A percentile compares a stretch with the other conserved stretches of the same genome.
phyloP scores from a whole-genome alignment of 257 asterid species.

The Solanum peruvianum region DNA sequence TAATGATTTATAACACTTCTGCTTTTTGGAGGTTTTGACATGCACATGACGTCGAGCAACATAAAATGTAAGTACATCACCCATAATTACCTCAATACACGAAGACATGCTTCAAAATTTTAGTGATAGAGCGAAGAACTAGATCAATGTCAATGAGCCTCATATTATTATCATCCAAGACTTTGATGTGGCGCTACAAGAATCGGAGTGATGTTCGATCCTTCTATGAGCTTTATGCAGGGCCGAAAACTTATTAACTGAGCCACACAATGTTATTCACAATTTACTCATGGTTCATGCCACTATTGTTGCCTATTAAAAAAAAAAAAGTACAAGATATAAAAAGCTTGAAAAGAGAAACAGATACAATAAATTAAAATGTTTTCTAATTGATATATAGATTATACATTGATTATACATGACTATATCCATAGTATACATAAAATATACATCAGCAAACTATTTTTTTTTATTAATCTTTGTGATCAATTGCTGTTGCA shows the following conservation, averaged over 20 bases:
- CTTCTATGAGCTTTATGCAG: too few relatives aligned
- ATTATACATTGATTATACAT: neutral
- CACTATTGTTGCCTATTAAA: neutral
- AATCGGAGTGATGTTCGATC: too few relatives aligned
- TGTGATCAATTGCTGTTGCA: neutral
- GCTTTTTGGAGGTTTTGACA: neutral
- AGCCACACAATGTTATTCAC: neutral
- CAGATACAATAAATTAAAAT: neutral
- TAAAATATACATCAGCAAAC: neutral
- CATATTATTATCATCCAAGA: constrained; percentile 64
- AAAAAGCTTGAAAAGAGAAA: neutral
- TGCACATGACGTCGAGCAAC: neutral
- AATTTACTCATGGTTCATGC: neutral
- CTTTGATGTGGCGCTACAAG: constrained; percentile 45
- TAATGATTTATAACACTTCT: neutral
- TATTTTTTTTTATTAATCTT: neutral
- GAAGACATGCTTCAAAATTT: constrained; percentile 64
- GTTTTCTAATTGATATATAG: neutral
- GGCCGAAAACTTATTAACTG: too few relatives aligned
- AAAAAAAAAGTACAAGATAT: neutral
- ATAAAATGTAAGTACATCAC: neutral
- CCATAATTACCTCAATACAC: constrained; percentile 39
- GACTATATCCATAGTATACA: neutral
- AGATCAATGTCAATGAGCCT: constrained; percentile 93
- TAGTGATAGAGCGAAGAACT: too few relatives aligned